Evolutionary conservation across 495 filamentous ascomycete species (phyloP).

Genomic region (Penicillium bialowiezense): DNA sequence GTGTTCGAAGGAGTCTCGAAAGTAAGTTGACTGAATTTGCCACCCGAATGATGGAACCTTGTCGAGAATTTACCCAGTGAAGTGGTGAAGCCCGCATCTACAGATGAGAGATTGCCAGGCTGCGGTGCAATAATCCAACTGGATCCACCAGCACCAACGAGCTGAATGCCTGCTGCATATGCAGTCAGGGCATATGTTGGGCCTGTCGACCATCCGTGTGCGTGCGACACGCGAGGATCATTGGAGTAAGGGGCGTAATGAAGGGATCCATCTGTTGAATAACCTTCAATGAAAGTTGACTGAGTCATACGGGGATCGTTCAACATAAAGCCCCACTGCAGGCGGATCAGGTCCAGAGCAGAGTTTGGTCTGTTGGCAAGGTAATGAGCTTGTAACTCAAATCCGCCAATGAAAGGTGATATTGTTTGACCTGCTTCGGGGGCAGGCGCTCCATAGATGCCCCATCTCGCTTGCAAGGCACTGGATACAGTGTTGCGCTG

Average conservation of each 20-base stretch:
- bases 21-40: not conserved
- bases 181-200: slow-evolving; percentile 50
- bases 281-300: slow-evolving; percentile 59
- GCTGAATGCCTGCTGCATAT: slow-evolving; percentile 49
- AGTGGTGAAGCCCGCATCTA: slow-evolving; percentile 50
- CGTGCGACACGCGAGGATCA: slow-evolving; percentile 51
- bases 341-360: slow-evolving; percentile 51
- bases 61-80: slow-evolving; percentile 41
- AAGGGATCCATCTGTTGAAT: slow-evolving; percentile 48
- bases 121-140: slow-evolving; percentile 48
- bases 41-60: not conserved
- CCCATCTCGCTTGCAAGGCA: slow-evolving; percentile 49
- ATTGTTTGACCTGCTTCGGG: slow-evolving; percentile 53
- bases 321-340: slow-evolving; percentile 59
- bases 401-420: slow-evolving; percentile 55
- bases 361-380: slow-evolving; percentile 36
- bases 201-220: slow-evolving; percentile 59
- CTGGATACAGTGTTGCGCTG: slow-evolving; percentile 32
- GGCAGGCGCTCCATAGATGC: slow-evolving; percentile 52
- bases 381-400: slow-evolving; percentile 56
- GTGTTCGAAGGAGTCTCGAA: not conserved
- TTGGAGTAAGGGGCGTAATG: slow-evolving; percentile 57
- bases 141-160: slow-evolving; percentile 38
- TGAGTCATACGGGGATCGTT: slow-evolving; percentile 58
- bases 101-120: slow-evolving; percentile 44